Percentiles rank a stretch among this genome's conserved stretches.
Conservation (phyloP, 1,284 basidiomycete genomes). For the Sporisorium exsertum region DNA sequence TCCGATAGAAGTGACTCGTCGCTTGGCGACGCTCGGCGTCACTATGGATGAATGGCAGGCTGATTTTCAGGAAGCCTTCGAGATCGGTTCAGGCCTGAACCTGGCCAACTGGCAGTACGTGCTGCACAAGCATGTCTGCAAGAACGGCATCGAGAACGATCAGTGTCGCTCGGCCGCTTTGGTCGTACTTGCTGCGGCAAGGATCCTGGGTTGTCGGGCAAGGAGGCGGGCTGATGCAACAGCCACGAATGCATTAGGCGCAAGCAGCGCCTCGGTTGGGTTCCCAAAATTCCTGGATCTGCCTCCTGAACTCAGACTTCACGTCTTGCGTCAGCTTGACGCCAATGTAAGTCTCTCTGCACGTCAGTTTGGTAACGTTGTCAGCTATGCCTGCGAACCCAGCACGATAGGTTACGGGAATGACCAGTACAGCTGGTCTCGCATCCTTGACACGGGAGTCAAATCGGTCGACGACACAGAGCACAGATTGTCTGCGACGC, state of each 20-base stretch:
- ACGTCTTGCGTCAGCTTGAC: slow-evolving; percentile 34
- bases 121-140: background rate
- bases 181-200: slow-evolving; percentile 12
- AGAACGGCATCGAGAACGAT: background rate
- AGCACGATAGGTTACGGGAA: slow-evolving; percentile 40
- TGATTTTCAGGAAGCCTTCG: slow-evolving; percentile 34
- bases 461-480: background rate
- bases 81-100: slow-evolving; percentile 12
- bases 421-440: slow-evolving; percentile 20
- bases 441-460: background rate
- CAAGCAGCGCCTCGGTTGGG: background rate
- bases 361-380: slow-evolving; percentile 28
- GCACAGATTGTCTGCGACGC: background rate
- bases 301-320: slow-evolving; percentile 36
- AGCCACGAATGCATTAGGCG: background rate
- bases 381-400: slow-evolving; percentile 46
- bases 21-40: slow-evolving; percentile 9
- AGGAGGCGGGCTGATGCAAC: background rate
- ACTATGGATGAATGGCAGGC: slow-evolving; percentile 23
- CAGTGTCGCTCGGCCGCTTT: slow-evolving; percentile 15
- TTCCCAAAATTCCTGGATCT: slow-evolving; percentile 31
- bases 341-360: slow-evolving; percentile 1
- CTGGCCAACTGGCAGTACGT: background rate
- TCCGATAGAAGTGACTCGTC: slow-evolving; percentile 20
- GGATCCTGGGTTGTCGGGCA: slow-evolving; percentile 22